Evolutionary conservation across 192 early-diverging fungal genomes (phyloP).

Genomic region (Rhizoclosmatium globosum): DNA sequence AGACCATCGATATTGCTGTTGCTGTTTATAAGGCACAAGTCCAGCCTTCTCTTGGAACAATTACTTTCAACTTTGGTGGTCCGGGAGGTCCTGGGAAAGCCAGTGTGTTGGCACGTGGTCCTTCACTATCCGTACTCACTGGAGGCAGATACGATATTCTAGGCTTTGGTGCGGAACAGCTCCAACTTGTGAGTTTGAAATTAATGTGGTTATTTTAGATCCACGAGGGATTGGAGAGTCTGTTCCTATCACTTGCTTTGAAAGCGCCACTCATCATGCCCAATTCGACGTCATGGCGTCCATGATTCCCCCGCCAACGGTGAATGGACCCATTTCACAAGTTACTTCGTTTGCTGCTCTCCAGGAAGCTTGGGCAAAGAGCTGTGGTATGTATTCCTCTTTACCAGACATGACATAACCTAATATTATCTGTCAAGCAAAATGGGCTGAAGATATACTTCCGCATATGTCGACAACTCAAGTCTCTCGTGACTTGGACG

Average conservation of each 20-base stretch:
- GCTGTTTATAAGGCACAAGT: neutral
- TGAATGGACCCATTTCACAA: neutral
- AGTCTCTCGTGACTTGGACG: constrained; percentile 48
- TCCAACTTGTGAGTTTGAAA: constrained; percentile 1
- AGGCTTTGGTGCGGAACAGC: neutral
- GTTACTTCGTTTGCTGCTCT: neutral
- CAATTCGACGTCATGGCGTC: constrained; percentile 16
- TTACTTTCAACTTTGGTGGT: constrained; percentile 26
- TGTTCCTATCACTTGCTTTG: constrained; percentile 40
- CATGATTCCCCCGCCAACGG: neutral
- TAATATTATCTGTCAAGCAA: constrained; percentile 13
- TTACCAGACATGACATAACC: constrained; percentile 5
- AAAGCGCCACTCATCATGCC: constrained; percentile 19
- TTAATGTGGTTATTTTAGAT: constrained; percentile 52
- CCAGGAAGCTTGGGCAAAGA: constrained; percentile 17
- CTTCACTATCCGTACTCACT: neutral
- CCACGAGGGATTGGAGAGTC: constrained; percentile 52
- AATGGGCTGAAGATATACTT: constrained; percentile 25
- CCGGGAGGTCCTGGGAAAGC: constrained; percentile 15
- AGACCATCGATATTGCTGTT: neutral
- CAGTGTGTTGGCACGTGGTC: neutral
- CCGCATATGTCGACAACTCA: constrained; percentile 30
- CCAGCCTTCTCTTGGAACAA: neutral
- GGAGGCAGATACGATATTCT: neutral
- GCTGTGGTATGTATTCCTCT: constrained; percentile 10